Evolutionary conservation across 139 green algal genomes (phyloP).

Genomic region (Chlorella sp.): DNA sequence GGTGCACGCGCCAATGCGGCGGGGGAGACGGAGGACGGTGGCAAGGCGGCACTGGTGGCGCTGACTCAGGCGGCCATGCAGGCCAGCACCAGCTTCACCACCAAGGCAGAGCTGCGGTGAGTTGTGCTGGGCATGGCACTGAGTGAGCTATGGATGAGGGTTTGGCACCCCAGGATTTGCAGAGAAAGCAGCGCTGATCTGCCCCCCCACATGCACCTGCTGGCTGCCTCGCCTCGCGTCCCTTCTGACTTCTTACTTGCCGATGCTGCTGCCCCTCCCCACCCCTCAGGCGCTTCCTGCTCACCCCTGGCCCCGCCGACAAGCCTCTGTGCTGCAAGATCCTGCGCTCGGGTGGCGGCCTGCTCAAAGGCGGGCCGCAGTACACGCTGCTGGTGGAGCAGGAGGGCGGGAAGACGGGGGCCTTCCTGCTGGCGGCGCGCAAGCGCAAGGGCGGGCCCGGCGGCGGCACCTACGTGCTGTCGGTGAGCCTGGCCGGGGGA

Average conservation of each 20-base stretch:
- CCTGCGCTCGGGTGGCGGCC: conserved; percentile 64
- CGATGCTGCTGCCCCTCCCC: neutral
- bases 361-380: conserved; percentile 22
- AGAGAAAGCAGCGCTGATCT: neutral
- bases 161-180: too few species aligned
- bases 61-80: neutral
- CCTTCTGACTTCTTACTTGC: neutral
- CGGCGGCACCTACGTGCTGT: conserved; percentile 89
- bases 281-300: conserved; percentile 30
- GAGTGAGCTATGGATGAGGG: neutral
- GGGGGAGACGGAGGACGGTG: neutral
- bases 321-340: conserved; percentile 83
- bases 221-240: neutral
- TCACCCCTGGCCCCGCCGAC: conserved; percentile 38
- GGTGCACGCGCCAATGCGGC: neutral
- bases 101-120: conserved; percentile 20
- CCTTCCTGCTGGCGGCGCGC: conserved; percentile 86
- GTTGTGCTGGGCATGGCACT: neutral
- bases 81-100: neutral
- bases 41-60: neutral
- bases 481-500: conserved; percentile 36
- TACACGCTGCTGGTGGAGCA: conserved; percentile 79
- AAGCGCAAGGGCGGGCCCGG: conserved; percentile 87
- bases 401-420: conserved; percentile 34
- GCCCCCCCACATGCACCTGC: neutral